A percentile compares a stretch with the other conserved stretches of the same genome.
Conservation (phyloP, 176 grass and related monocot genomes). For the Oryza brachyantha region DNA sequence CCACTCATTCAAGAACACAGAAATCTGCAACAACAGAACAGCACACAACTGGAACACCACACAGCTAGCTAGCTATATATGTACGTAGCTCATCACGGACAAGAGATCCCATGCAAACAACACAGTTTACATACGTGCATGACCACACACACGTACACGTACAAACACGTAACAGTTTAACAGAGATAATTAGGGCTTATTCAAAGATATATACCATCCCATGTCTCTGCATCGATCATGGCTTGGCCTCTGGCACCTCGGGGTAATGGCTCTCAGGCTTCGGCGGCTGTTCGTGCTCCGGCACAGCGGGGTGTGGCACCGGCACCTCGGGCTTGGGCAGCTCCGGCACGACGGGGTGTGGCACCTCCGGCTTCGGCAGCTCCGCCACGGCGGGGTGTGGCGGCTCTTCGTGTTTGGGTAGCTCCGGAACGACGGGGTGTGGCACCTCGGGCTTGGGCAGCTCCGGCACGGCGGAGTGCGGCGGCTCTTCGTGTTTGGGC, state of each 20-base stretch:
- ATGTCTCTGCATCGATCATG: background rate
- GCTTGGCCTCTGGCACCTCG: background rate
- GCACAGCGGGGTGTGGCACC: background rate
- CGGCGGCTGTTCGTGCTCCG: background rate
- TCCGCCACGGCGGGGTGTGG: background rate
- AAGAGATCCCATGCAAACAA: background rate
- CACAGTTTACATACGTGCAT: background rate
- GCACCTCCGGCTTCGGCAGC: background rate
- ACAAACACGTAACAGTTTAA: too few species aligned
- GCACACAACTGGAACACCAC: background rate
- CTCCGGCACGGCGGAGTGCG: background rate
- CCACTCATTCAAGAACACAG: background rate
- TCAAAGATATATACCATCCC: too few species aligned
- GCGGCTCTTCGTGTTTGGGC: background rate
- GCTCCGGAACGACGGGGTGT: background rate
- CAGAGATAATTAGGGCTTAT: background rate
- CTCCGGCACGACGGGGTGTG: background rate
- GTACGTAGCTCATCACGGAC: background rate
- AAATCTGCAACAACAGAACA: background rate
- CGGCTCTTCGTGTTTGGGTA: background rate
- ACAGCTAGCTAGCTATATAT: too few species aligned
- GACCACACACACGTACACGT: too few species aligned
- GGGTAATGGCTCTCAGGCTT: too few species aligned
- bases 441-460: background rate
- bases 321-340: background rate